A percentile compares a stretch with the other conserved stretches of the same genome.
Evolutionary conservation across 2,329 filamentous ascomycete species (phyloP).

Genomic region (Aspergillus quadrilineatus): DNA sequence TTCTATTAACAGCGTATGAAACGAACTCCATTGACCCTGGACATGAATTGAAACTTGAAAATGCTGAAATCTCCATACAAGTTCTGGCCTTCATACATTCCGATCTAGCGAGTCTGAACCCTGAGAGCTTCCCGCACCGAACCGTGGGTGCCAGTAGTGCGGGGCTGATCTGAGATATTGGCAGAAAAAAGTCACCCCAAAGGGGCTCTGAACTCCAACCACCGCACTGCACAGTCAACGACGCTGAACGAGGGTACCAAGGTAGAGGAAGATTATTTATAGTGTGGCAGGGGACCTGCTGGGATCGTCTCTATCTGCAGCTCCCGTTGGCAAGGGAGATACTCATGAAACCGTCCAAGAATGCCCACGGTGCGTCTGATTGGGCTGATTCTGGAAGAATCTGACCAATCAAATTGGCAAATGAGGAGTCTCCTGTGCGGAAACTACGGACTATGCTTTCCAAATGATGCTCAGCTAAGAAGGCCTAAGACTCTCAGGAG

Average conservation of each 20-base stretch:
- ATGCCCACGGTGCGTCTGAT: neutral
- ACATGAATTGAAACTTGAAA: neutral
- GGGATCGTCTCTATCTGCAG: neutral
- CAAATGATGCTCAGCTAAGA: neutral
- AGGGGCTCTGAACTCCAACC: too few relatives aligned
- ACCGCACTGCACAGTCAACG: too few relatives aligned
- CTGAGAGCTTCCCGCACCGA: neutral
- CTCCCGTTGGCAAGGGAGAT: slow-evolving; percentile 6
- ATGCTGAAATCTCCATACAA: neutral
- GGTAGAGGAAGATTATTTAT: neutral
- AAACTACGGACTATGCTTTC: neutral
- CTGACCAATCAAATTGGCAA: neutral
- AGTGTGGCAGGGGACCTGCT: neutral
- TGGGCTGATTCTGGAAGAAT: neutral
- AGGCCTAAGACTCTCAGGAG: neutral
- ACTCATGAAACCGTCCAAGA: slow-evolving; percentile 3
- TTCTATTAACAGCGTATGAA: neutral
- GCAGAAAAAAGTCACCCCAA: neutral
- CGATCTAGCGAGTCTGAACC: neutral
- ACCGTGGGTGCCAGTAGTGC: slow-evolving; percentile 3
- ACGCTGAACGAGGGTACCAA: neutral
- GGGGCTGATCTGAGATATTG: neutral
- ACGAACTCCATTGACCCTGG: neutral
- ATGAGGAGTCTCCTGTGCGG: neutral
- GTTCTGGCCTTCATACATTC: neutral